phyloP scores from a whole-genome alignment of 164 flowering plant genomes.

The Kalanchoe fedtschenkoi region DNA sequence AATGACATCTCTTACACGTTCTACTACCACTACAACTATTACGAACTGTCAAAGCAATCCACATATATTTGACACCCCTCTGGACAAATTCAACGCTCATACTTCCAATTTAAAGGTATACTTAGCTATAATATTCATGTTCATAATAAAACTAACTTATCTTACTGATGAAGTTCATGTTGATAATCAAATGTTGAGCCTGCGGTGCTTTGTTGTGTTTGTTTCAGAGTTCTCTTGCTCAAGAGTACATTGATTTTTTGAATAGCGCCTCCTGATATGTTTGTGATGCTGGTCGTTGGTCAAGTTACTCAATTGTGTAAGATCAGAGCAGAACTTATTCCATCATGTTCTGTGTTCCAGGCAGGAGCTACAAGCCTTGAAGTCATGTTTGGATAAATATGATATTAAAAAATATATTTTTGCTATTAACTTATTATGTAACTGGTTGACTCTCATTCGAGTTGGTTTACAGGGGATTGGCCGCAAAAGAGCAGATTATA shows the following conservation, averaged over 20 bases:
- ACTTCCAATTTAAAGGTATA: constrained; percentile 58
- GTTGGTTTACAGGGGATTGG: constrained; percentile 66
- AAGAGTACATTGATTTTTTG: constrained; percentile 68
- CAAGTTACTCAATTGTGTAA: background rate
- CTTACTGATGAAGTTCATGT: too few relatives aligned
- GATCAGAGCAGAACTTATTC: constrained; percentile 2
- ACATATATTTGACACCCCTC: constrained; percentile 32
- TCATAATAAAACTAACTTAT: background rate
- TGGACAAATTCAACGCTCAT: constrained; percentile 41
- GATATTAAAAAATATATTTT: too few relatives aligned
- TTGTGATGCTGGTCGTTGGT: background rate
- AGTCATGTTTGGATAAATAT: constrained; percentile 30
- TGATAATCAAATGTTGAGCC: background rate
- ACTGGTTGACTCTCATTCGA: background rate
- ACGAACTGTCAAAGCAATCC: constrained; percentile 9
- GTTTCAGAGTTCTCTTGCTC: constrained; percentile 48
- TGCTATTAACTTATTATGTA: too few relatives aligned
- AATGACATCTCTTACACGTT: constrained; percentile 34
- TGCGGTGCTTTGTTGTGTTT: constrained; percentile 6
- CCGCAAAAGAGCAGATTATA: constrained; percentile 55
- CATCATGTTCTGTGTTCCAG: constrained; percentile 25
- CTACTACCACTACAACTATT: too few relatives aligned
- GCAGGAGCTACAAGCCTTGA: constrained; percentile 58
- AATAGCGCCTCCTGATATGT: constrained; percentile 73
- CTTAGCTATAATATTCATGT: constrained; percentile 10